These are phyloP conservation scores for Vitis hybrid DNA, from an alignment of 177 flowering plant species.

Conservation along the genomic window DNA sequence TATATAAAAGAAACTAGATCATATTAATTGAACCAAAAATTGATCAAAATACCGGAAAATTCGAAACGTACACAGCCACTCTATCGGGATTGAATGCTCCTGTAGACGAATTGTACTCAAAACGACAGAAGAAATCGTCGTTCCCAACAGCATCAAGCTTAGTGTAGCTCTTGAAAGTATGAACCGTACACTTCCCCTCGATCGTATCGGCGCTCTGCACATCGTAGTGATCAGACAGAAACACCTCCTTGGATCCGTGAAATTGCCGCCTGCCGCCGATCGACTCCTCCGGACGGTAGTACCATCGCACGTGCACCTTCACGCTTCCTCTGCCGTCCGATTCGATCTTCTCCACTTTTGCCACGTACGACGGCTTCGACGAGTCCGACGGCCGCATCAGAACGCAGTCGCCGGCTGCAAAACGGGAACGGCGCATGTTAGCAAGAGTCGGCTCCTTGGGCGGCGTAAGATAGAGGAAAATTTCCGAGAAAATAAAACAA, in stretches of 20 bases:
- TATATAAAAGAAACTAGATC: too few relatives aligned
- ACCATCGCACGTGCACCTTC: constrained; percentile 74
- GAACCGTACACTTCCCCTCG: constrained; percentile 89
- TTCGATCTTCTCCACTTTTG: constrained; percentile 72
- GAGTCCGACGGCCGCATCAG: constrained; percentile 75
- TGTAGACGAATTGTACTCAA: constrained; percentile 77
- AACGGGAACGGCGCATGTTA: constrained; percentile 1
- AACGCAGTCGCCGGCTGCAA: constrained; percentile 78
- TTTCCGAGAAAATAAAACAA: background rate
- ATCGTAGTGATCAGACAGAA: constrained; percentile 80
- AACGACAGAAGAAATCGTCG: constrained; percentile 89
- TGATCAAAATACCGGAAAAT: background rate
- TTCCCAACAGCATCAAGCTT: constrained; percentile 83
- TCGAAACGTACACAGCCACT: constrained; percentile 74
- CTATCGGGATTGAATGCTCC: constrained; percentile 87
- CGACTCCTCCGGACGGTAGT: constrained; percentile 95
- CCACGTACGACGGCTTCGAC: constrained; percentile 75
- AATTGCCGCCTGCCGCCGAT: constrained; percentile 86
- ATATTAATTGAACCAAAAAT: background rate
- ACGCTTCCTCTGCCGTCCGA: constrained; percentile 62
- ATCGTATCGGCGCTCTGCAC: constrained; percentile 83
- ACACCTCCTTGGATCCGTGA: constrained; percentile 86
- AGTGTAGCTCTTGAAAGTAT: constrained; percentile 77
- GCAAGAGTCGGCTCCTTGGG: background rate
- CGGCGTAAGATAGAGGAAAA: background rate